phyloP scores from a whole-genome alignment of 176 grass and related monocot genomes.

The Triticum aestivum region IWGSC_CS_RefSeq_v2.1 NC_057811.1:35188939-35189438 shows the following conservation, averaged over 20 bases:
- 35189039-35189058: no score
- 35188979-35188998: neutral
- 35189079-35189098: neutral
- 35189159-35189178: rapidly evolving
- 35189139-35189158: neutral
- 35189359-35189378: neutral
- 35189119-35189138: neutral
- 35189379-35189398: neutral
- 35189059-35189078: neutral
- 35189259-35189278: neutral
- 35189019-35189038: neutral
- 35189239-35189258: neutral
- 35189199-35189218: neutral
- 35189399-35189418: neutral
- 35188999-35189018: neutral
- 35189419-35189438: neutral
- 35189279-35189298: neutral
- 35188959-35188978: neutral
- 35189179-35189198: neutral
- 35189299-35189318: neutral
- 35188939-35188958: neutral
- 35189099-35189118: neutral
- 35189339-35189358: neutral
- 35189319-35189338: neutral
- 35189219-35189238: neutral